Base-by-base conservation (phyloP, 495 filamentous ascomycete genomes). In the Podospora pseudoanserina region DNA sequence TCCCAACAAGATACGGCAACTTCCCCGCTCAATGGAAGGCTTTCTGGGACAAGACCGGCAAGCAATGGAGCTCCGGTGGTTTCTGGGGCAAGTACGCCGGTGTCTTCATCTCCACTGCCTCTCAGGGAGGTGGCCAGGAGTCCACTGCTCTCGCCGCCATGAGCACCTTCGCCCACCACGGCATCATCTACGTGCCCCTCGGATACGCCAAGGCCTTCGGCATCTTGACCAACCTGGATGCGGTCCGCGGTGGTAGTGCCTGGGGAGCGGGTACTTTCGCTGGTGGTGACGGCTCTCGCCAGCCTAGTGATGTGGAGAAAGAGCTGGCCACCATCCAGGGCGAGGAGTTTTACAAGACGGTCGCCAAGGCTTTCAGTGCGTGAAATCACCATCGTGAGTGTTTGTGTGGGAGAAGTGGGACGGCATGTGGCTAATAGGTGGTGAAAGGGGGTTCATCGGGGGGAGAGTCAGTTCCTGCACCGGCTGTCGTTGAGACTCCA, bases 1-100 rank as follows among this genome's bases (percentile, higher is more conserved):
- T 99, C 79, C 95, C 95, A 34, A 99, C 95, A n/a, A 90, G 95
- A 66, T 99, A 91, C 83, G 95, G 95, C 78, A 99, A 97, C 88
- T 96, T 97, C 86, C 94, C 95, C 55, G 93, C 90, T 30, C 95
- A 99, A 82, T 98, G 91, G 91, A 97, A 94, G 86, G 73, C 88
- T 57, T 96, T 93, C 86, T 93, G 89, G 90, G 92, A 96, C 84
- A 83, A 85, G 78, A 91, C 91, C 28, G 92, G 92, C 74, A 81
- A 84, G 75, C 89, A 90, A 73, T 92, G 91, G 90, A 72, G 78
- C 53, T 76, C 78, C 19, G 92, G 94, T 68, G 89, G 85, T 71
- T 93, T 86, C 85, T 90, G 87, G 83, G 92, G 92, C 80, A 99
- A 98, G 86, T 91, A 91, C 71, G 95, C 90, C 62, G 94, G 95